These are phyloP conservation scores for Bidens hawaiensis DNA, from an alignment of 140 eudicot species.

Conservation along the genomic window DNA sequence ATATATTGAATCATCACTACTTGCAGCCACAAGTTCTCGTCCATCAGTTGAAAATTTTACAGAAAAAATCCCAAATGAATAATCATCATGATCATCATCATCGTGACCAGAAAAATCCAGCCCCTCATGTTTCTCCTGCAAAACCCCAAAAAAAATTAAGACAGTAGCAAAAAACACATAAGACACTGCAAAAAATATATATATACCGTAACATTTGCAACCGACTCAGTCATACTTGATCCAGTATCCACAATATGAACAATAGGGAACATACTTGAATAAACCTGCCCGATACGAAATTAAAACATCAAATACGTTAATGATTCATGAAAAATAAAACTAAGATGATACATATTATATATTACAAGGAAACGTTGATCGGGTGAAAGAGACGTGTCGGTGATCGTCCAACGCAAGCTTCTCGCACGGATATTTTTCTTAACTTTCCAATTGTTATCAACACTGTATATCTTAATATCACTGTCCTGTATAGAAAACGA, in stretches of 20 bases:
- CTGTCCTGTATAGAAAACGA: slow-evolving; percentile 55
- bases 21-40: slow-evolving; percentile 87
- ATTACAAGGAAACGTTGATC: slow-evolving; percentile 88
- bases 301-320: neutral
- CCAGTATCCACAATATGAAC: slow-evolving; percentile 88
- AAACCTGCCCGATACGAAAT: slow-evolving; percentile 52
- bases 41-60: slow-evolving; percentile 95
- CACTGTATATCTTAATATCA: slow-evolving; percentile 70
- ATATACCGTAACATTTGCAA: slow-evolving; percentile 81
- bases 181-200: neutral
- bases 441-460: slow-evolving; percentile 75
- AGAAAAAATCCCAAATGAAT: slow-evolving; percentile 79
- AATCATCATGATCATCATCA: slow-evolving; percentile 40
- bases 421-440: slow-evolving; percentile 74
- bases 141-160: neutral
- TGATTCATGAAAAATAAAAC: neutral
- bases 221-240: slow-evolving; percentile 68
- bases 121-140: slow-evolving; percentile 94
- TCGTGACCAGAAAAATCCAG: slow-evolving; percentile 65
- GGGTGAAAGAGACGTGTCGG: slow-evolving; percentile 92
- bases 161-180: neutral
- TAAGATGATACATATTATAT: neutral
- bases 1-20: slow-evolving; percentile 72
- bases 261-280: slow-evolving; percentile 83
- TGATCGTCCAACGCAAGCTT: slow-evolving; percentile 92